Base-by-base conservation (phyloP, 768 basidiomycete genomes). In the Boletellus emodensis region DNA sequence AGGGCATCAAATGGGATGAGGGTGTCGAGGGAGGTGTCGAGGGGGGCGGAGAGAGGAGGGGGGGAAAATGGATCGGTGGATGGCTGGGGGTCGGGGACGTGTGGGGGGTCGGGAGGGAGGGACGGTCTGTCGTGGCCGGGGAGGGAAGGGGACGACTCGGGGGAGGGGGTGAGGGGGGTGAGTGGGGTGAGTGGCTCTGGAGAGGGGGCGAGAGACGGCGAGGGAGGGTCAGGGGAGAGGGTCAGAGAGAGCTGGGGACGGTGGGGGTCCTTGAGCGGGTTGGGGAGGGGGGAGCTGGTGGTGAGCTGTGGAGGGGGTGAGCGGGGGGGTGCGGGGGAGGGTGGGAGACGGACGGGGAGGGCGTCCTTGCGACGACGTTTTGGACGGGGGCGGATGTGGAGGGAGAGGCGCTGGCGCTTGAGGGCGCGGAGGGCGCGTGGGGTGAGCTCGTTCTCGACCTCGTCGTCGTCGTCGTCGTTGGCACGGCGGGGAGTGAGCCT, bases 381-480 rank as follows among this genome's bases (percentile, higher is more conserved):
- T 10, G 57, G 38, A 33, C 59, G 57, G 1, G 44, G 10, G 24
- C 46, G 52, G 63, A 67, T 67, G 56, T 63, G 57, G 1, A 67
- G 18, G 56, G 30, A 4, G 30, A 65, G 65, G 1, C 67, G 65
- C 26, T 60, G 66, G 5, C 66, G 66, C 26, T 67, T 67, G 59
- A 67, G 65, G 0, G 66, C 66, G 38, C 66, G 68, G 38, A 67
- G 67, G 2, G 66, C 66, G 47, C 66, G 65, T 35, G 66, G 66
- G 0, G 66, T 67, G 51, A 67, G 66, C 33, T 69, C 65, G 59
- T 64, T 62, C 30, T 66, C 63, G 53, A 63, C 59, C 30, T 54
- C 52, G 30, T 57, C 3, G 2, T 38, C 18, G n/a, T 48, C 37
- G 36, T 46, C 46, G 28, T 30, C 4, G 26, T 47, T 46, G 32